Evolutionary conservation across 345 rosid genomes (phyloP), one percentile per base, ranked within the genome.

Genomic region (thale cress (Arabidopsis thaliana)): DNA sequence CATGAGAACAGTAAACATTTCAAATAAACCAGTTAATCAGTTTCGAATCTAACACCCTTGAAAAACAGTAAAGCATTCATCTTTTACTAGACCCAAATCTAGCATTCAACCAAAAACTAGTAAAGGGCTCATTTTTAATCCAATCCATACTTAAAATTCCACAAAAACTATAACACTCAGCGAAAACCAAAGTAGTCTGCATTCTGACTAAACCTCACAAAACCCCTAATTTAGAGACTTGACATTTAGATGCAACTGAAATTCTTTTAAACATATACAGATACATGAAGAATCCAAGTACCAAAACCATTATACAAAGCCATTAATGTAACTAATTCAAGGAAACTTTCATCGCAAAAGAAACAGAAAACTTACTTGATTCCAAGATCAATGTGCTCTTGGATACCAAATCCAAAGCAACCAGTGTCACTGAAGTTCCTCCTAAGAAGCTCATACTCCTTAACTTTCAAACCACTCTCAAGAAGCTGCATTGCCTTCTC

Each of bases 351-450:
- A 3, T 1, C 1, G 0, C 25, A 30, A 73, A 4, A 22, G 23
- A 13, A 53, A 34, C 0, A 44, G 5, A n/a, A 23, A 4, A 60
- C 86, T 69, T 49, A 84, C 88, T 84, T 84, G 76, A 86, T 86
- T 4, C 90, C 88, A 67, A 83, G 86, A 84, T 86, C 89, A 49
- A 86, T 86, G 79, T 86, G 89, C 79, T 86, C 89, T 78, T 86
- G 87, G 36, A 86, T 86, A 74, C 89, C 89, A 0, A 86, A 86
- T 1, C 89, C 89, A 61, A 86, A 86, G 81, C 89, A 86, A 23
- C 89, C 89, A 74, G 89, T 86, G 36, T 86, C 89, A 69, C 89
- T 86, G 30, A 86, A 86, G 81, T 86, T 84, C 78, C 78, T 86
- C 68, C 82, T 79, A 70, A 79, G 78, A 53, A 79, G 74, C 75